These are phyloP conservation scores for Brassica balearica DNA, from an alignment of 441 rosid species.

Conservation along the genomic window DNA sequence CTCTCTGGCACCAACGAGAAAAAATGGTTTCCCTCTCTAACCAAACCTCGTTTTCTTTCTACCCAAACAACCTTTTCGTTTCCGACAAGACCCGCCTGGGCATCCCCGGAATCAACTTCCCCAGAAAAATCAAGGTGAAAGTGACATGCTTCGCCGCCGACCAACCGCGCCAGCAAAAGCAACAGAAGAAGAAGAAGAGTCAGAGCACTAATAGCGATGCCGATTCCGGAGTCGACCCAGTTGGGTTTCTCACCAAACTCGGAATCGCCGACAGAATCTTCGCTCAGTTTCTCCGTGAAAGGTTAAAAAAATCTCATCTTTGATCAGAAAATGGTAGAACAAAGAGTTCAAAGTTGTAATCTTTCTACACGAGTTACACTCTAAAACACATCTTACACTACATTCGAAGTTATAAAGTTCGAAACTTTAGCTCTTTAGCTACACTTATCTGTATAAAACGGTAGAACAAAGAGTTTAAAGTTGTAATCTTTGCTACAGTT, in stretches of 20 bases:
- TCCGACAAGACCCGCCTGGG: conserved; percentile 21
- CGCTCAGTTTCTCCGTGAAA: conserved; percentile 92
- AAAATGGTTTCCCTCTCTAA: conserved; percentile 46
- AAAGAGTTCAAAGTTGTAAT: neutral
- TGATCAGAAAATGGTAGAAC: conserved; percentile 10
- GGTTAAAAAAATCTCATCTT: conserved; percentile 51
- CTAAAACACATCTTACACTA: neutral
- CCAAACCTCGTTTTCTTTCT: conserved; percentile 38
- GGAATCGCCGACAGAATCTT: conserved; percentile 81
- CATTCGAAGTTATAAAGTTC: neutral
- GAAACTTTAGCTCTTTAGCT: conserved; percentile 19
- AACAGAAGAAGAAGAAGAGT: conserved; percentile 36
- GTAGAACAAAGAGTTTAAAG: neutral
- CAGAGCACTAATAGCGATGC: conserved; percentile 33
- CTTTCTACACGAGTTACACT: neutral
- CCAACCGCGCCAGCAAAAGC: conserved; percentile 40
- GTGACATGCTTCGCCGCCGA: conserved; percentile 45
- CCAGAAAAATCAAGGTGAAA: conserved; percentile 41
- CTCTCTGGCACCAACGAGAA: conserved; percentile 5
- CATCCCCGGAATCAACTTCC: conserved; percentile 36
- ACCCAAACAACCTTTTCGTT: conserved; percentile 37
- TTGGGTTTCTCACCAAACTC: conserved; percentile 59
- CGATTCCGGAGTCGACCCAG: conserved; percentile 45
- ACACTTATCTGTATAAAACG: neutral
- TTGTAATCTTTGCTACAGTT: conserved; percentile 5